phyloP scores from a whole-genome alignment of 345 rosid species.

The Conringia planisiliqua region DNA sequence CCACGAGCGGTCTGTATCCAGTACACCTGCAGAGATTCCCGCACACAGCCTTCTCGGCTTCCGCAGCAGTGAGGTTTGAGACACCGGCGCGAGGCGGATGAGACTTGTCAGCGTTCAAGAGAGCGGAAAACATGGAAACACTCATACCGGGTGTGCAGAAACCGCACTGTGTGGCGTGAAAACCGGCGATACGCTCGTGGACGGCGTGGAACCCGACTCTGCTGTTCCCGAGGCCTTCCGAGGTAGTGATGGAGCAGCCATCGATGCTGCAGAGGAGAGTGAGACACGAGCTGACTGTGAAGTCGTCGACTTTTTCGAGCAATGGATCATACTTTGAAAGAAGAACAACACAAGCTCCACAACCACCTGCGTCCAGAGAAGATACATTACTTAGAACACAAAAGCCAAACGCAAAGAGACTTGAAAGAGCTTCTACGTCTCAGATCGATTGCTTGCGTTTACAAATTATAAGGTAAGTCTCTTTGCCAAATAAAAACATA shows the following conservation, averaged over 20 bases:
- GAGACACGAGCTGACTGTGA: slow-evolving; percentile 75
- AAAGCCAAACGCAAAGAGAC: not conserved
- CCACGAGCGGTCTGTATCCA: slow-evolving; percentile 83
- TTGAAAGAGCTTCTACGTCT: not conserved
- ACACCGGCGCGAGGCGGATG: slow-evolving; percentile 44
- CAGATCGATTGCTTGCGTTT: not conserved
- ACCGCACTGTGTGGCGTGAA: slow-evolving; percentile 94
- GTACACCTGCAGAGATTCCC: slow-evolving; percentile 98
- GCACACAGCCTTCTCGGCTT: slow-evolving; percentile 71
- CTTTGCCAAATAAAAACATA: not conserved
- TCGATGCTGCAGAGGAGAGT: slow-evolving; percentile 80
- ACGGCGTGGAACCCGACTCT: slow-evolving; percentile 78
- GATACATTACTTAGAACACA: not conserved
- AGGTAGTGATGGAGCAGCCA: slow-evolving; percentile 76
- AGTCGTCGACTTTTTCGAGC: slow-evolving; percentile 60
- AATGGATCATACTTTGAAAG: slow-evolving; percentile 65
- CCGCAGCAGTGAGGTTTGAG: slow-evolving; percentile 70
- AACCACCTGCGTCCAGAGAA: slow-evolving; percentile 61
- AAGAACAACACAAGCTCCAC: slow-evolving; percentile 90
- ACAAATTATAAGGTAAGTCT: not conserved
- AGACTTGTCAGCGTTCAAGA: slow-evolving; percentile 72
- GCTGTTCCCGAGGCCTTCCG: slow-evolving; percentile 85
- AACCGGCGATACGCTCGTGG: slow-evolving; percentile 74
- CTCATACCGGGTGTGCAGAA: slow-evolving; percentile 98
- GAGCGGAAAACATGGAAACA: slow-evolving; percentile 71